A percentile compares a stretch with the other conserved stretches of the same genome.
Evolutionary conservation across 2,329 filamentous ascomycete species (phyloP).

Genomic region (Epicoccum nigrum): DNA sequence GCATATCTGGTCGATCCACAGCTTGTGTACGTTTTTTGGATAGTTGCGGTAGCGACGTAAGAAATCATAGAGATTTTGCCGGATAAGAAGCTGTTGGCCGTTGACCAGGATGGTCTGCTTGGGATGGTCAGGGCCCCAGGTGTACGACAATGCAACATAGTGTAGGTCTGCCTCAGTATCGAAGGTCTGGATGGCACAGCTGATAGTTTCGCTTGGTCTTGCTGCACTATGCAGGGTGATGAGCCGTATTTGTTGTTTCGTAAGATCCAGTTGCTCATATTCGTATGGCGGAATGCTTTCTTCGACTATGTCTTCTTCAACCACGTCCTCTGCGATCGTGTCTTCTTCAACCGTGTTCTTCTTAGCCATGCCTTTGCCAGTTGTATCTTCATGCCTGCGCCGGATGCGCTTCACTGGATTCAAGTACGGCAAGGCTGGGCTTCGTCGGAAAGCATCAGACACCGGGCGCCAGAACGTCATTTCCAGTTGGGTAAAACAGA

Average conservation of each 20-base stretch:
- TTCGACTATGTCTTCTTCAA: neutral
- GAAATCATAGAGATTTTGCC: neutral
- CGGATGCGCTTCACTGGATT: too few relatives aligned
- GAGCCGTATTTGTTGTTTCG: too few relatives aligned
- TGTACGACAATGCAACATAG: neutral
- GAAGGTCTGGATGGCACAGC: neutral
- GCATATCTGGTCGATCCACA: constrained; percentile 2
- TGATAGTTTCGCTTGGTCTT: too few relatives aligned
- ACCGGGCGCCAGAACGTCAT: too few relatives aligned
- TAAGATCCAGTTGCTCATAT: neutral
- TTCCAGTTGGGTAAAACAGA: too few relatives aligned
- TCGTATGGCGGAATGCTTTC: neutral
- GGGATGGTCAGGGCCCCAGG: neutral
- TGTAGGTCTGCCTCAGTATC: neutral
- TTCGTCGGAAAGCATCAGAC: too few relatives aligned
- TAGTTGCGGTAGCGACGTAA: neutral
- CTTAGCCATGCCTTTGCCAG: too few relatives aligned
- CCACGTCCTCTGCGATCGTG: too few relatives aligned
- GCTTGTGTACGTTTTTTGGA: neutral
- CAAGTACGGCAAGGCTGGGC: too few relatives aligned
- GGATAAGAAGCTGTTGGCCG: neutral
- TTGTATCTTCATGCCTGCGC: too few relatives aligned
- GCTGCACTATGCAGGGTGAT: too few relatives aligned
- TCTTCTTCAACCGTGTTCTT: too few relatives aligned
- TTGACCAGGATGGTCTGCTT: neutral